These are phyloP conservation scores for Clavariopsis aquatica DNA, from an alignment of 495 filamentous ascomycete species.

Conservation along the genomic window DNA sequence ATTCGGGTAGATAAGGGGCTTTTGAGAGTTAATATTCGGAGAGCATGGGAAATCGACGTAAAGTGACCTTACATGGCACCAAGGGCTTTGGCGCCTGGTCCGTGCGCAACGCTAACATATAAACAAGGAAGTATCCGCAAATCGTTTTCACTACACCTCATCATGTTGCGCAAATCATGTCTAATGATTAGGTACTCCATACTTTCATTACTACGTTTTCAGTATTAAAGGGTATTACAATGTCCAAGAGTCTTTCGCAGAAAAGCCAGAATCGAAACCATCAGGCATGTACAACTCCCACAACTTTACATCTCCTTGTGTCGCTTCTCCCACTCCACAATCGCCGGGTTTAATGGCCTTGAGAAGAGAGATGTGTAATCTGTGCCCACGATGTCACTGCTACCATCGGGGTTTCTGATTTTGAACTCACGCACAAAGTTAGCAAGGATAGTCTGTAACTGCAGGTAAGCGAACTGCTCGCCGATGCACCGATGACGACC, in stretches of 20 bases:
- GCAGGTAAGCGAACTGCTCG: slow-evolving; percentile 94
- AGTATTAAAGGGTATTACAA: no score
- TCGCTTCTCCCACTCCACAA: slow-evolving; percentile 35
- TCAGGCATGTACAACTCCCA: neutral
- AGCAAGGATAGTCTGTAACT: slow-evolving; percentile 82
- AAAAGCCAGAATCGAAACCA: neutral
- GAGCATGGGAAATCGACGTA: no score
- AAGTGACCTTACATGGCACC: no score
- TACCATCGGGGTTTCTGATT: slow-evolving; percentile 69
- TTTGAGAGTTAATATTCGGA: no score
- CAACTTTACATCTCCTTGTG: neutral
- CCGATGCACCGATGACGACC: slow-evolving; percentile 94
- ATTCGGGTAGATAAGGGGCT: no score
- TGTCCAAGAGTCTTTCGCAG: no score
- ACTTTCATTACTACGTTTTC: neutral
- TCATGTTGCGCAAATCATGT: no score
- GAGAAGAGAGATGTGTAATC: slow-evolving; percentile 60
- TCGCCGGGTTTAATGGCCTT: slow-evolving; percentile 22
- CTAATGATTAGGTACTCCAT: no score
- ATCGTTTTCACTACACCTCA: no score
- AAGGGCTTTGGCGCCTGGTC: no score
- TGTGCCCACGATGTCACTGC: slow-evolving; percentile 69
- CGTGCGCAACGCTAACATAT: no score
- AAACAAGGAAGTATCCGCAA: no score
- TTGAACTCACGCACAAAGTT: slow-evolving; percentile 74